These are phyloP conservation scores for Guadua angustifolia DNA, from an alignment of 176 grass and related monocot species.

Conservation along the genomic window DNA sequence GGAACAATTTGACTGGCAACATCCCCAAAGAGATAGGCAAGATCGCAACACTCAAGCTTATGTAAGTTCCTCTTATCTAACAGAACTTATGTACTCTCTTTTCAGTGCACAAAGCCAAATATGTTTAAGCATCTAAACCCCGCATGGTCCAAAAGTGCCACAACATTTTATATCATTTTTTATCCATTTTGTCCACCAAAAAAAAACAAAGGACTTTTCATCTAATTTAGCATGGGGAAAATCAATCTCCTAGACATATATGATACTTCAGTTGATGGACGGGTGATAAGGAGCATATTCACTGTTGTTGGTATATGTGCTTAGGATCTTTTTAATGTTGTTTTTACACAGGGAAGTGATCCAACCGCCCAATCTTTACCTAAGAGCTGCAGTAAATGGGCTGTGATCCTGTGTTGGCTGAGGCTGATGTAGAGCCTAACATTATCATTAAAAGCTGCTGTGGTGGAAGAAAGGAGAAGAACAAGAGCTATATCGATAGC, in stretches of 20 bases:
- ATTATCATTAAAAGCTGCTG: no score
- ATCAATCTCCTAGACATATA: not conserved
- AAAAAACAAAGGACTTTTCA: not conserved
- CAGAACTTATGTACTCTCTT: slow-evolving; percentile 16
- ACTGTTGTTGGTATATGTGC: not conserved
- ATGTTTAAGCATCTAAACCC: slow-evolving; percentile 23
- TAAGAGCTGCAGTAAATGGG: not conserved
- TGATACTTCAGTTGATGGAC: not conserved
- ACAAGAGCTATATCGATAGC: no score
- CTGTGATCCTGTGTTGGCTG: no score
- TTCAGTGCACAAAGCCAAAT: not conserved
- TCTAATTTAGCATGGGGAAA: not conserved
- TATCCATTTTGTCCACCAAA: not conserved
- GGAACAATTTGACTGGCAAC: slow-evolving; percentile 87
- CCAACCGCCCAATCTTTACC: not conserved
- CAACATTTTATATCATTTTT: not conserved
- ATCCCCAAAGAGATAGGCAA: slow-evolving; percentile 95
- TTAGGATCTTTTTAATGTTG: not conserved
- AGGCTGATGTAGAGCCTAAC: no score
- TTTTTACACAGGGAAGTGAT: not conserved
- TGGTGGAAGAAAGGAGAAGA: no score
- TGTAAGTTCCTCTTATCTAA: slow-evolving; percentile 59
- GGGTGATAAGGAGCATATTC: not conserved
- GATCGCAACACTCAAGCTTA: slow-evolving; percentile 63
- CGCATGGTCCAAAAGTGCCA: not conserved